phyloP scores from a whole-genome alignment of 371 early-diverging fungal genomes.

The Mortierella polycephala region DNA sequence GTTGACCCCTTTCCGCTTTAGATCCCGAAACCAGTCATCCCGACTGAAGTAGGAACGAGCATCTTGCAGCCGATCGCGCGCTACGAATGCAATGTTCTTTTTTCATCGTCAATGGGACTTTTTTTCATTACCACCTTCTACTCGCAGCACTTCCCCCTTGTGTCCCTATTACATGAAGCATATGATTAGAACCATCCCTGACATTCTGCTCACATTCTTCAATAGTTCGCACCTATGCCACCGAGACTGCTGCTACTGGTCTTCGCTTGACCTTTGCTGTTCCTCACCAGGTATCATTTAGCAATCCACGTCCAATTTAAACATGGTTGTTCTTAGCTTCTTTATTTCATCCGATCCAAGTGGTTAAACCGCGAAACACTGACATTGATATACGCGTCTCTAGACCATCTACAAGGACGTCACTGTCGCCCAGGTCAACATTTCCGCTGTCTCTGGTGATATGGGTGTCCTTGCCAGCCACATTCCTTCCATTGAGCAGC shows the following conservation, averaged over 20 bases:
- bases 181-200: no score
- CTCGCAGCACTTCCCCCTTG: no score
- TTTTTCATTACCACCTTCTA: no score
- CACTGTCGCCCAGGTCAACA: constrained; percentile 93
- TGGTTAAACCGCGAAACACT: not conserved
- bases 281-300: constrained; percentile 84
- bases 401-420: constrained; percentile 79
- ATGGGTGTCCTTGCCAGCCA: constrained; percentile 99
- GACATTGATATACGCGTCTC: not conserved
- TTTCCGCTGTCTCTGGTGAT: constrained; percentile 94
- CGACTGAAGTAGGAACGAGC: no score
- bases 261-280: constrained; percentile 90
- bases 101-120: no score
- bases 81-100: no score
- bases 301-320: no score
- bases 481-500: constrained; percentile 96
- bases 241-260: constrained; percentile 72
- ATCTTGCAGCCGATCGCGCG: no score
- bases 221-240: constrained; percentile 79
- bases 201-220: not conserved
- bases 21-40: not conserved
- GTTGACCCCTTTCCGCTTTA: not conserved
- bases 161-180: no score
- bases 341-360: not conserved
- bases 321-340: not conserved